Percentiles rank a stretch among this genome's conserved stretches.
These are phyloP conservation scores for Aegilops tauschii DNA, from an alignment of 176 grass and related monocot species.

Conservation along the genomic window DNA sequence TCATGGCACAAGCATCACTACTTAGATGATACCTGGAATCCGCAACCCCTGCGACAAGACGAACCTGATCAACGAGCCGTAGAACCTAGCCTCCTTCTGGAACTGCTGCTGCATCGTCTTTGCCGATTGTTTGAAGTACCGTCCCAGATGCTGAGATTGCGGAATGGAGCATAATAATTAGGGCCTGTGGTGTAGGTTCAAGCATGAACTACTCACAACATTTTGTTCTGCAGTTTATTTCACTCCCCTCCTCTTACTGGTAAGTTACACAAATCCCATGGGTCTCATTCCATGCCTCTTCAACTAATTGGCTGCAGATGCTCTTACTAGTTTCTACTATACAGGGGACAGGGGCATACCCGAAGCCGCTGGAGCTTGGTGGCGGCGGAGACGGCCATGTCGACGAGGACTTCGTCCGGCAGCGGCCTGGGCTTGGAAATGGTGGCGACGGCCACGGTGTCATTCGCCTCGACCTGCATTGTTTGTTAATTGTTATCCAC, in stretches of 20 bases:
- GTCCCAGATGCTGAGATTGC: conserved; percentile 58
- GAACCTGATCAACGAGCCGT: conserved; percentile 60
- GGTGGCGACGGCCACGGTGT: conserved; percentile 67
- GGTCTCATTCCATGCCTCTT: not conserved
- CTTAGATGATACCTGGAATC: not conserved
- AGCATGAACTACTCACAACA: not conserved
- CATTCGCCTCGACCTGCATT: conserved; percentile 86
- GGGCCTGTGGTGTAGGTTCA: not conserved
- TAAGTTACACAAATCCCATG: too few species aligned
- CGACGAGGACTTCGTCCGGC: conserved; percentile 75
- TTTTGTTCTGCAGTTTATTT: not conserved
- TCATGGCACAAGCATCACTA: not conserved
- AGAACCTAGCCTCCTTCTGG: conserved; percentile 79
- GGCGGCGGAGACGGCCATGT: conserved; percentile 82
- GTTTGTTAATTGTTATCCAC: conserved; percentile 1
- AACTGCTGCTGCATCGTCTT: conserved; percentile 85
- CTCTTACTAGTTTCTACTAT: not conserved
- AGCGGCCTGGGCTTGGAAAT: conserved; percentile 80
- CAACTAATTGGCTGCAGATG: not conserved
- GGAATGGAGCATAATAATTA: conserved; percentile 14
- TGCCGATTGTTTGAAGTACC: conserved; percentile 88
- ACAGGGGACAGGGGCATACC: conserved; percentile 31
- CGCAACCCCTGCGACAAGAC: conserved; percentile 17
- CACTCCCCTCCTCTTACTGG: not conserved
- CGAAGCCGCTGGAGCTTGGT: conserved; percentile 90